phyloP scores from a whole-genome alignment of 148 eudicot species.

The Heliamphora exappendiculata region DNA sequence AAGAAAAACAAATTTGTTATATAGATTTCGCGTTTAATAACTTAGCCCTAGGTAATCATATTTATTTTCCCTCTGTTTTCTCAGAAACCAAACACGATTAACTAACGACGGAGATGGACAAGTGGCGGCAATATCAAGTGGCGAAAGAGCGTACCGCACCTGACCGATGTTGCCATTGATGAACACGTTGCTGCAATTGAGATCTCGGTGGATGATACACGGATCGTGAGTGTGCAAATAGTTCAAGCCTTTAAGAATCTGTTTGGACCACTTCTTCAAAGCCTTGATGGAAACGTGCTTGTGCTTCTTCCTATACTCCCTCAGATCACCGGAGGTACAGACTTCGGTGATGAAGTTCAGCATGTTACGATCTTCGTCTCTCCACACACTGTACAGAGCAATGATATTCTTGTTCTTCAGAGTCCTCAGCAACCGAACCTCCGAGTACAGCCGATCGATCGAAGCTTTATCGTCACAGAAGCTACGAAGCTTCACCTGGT shows the following conservation, averaged over 20 bases:
- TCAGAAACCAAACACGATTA: neutral
- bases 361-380: slow-evolving; percentile 37
- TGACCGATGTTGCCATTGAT: slow-evolving; percentile 83
- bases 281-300: slow-evolving; percentile 66
- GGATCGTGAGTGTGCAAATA: slow-evolving; percentile 75
- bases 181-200: slow-evolving; percentile 75
- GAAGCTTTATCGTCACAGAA: slow-evolving; percentile 35
- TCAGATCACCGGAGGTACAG: slow-evolving; percentile 71
- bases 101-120: neutral
- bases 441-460: slow-evolving; percentile 55
- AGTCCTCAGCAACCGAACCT: slow-evolving; percentile 48
- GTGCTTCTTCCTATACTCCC: slow-evolving; percentile 75
- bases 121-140: neutral
- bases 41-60: too few species aligned
- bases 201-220: slow-evolving; percentile 75
- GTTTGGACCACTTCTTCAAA: slow-evolving; percentile 79
- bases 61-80: neutral
- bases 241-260: slow-evolving; percentile 67
- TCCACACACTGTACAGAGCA: slow-evolving; percentile 44
- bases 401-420: slow-evolving; percentile 62
- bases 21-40: neutral
- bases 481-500: slow-evolving; percentile 58
- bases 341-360: slow-evolving; percentile 77
- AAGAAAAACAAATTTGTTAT: neutral
- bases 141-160: slow-evolving; percentile 43